These are phyloP conservation scores for Ramalina intermedia DNA, from an alignment of 495 filamentous ascomycete species.

Conservation along the genomic window DNA sequence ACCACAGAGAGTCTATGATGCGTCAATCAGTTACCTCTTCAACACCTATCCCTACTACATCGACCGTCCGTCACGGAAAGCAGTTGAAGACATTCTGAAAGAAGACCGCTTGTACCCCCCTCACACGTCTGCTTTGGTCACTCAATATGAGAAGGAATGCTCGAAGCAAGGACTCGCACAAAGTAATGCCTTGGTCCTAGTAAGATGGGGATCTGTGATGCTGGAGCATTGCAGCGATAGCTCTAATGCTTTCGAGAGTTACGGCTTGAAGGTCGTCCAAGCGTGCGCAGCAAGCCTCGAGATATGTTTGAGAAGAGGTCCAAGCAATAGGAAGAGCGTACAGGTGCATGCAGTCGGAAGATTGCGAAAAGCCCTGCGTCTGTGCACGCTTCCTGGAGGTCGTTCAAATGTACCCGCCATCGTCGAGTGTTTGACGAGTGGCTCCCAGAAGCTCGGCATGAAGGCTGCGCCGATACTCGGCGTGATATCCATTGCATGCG, in stretches of 20 bases:
- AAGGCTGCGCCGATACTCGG: slow-evolving; percentile 45
- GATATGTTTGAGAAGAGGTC: slow-evolving; percentile 44
- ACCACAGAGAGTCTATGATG: slow-evolving; percentile 21
- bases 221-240: slow-evolving; percentile 44
- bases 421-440: slow-evolving; percentile 50
- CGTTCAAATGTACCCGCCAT: slow-evolving; percentile 14
- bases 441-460: slow-evolving; percentile 27
- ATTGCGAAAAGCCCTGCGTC: slow-evolving; percentile 12
- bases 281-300: slow-evolving; percentile 58
- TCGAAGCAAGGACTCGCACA: slow-evolving; percentile 61
- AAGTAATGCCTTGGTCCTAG: slow-evolving; percentile 70
- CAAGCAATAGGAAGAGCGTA: slow-evolving; percentile 40
- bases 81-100: slow-evolving; percentile 61
- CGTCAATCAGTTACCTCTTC: slow-evolving; percentile 58
- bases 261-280: slow-evolving; percentile 46
- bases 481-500: slow-evolving; percentile 71
- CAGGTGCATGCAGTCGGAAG: slow-evolving; percentile 50
- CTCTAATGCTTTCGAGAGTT: slow-evolving; percentile 44
- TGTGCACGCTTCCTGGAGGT: slow-evolving; percentile 40
- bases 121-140: slow-evolving; percentile 14
- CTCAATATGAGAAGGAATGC: slow-evolving; percentile 42
- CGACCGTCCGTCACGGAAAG: slow-evolving; percentile 70
- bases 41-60: slow-evolving; percentile 74
- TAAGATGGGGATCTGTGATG: slow-evolving; percentile 75
- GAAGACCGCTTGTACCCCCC: slow-evolving; percentile 41